Percentiles rank a stretch among this genome's conserved stretches.
phyloP scores from a whole-genome alignment of 2,329 filamentous ascomycete species.

The Septoria linicola region DNA sequence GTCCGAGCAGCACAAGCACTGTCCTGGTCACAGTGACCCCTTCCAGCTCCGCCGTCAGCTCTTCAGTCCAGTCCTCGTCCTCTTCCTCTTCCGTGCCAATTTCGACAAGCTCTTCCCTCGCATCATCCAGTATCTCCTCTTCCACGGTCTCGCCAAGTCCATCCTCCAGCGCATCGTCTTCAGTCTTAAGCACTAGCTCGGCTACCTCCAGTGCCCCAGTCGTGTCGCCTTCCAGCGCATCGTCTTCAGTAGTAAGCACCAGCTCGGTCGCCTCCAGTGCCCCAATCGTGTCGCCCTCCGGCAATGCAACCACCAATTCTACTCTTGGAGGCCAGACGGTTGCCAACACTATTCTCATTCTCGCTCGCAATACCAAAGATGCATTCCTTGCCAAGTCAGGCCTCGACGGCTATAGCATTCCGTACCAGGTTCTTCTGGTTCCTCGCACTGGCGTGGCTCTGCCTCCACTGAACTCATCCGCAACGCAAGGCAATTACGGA shows the following conservation, averaged over 20 bases:
- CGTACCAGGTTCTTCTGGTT: constrained; percentile 13
- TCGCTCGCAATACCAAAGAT: constrained; percentile 13
- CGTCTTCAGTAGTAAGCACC: too few relatives aligned
- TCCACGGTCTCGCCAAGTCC: too few relatives aligned
- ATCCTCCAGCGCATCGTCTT: not conserved
- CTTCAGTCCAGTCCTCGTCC: too few relatives aligned
- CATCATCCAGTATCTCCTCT: not conserved
- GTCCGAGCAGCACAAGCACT: not conserved
- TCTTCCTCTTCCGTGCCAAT: not conserved
- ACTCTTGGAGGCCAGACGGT: constrained; percentile 3
- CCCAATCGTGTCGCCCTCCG: not conserved
- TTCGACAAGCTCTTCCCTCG: not conserved
- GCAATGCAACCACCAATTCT: not conserved
- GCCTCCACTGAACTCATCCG: constrained; percentile 6
- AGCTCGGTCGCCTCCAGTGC: too few relatives aligned
- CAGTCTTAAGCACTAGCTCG: too few relatives aligned
- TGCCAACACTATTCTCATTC: constrained; percentile 7
- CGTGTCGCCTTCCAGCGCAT: not conserved
- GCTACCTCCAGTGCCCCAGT: too few relatives aligned
- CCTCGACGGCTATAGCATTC: constrained; percentile 13
- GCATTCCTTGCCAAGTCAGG: constrained; percentile 8
- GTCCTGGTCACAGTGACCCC: not conserved
- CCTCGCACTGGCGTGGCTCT: constrained; percentile 6
- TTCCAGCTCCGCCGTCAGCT: not conserved
- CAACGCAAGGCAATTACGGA: constrained; percentile 11